phyloP scores from a whole-genome alignment of 2,329 filamentous ascomycete species.

The Madurella fahalii region DNA sequence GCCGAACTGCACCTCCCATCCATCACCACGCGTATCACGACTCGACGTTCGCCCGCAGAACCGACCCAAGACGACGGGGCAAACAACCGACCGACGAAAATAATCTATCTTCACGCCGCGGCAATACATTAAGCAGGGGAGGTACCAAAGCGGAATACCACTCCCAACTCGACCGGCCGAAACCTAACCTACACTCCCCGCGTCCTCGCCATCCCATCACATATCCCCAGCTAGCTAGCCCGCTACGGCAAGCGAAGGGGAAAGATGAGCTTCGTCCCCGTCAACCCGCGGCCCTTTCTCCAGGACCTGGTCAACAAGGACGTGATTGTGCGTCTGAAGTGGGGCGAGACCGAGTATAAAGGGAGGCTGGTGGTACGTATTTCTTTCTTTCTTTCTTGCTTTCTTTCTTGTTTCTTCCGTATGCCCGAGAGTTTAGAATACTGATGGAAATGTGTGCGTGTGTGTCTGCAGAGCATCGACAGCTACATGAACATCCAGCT shows the following conservation, averaged over 20 bases:
- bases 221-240: not conserved
- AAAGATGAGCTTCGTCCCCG: slow-evolving; percentile 64
- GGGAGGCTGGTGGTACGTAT: slow-evolving; percentile 60
- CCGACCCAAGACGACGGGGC: too few species aligned
- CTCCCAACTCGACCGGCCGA: too few species aligned
- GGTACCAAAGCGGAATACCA: too few species aligned
- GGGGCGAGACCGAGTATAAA: slow-evolving; percentile 97
- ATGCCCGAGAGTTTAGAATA: not conserved
- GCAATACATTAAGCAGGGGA: too few species aligned
- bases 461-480: slow-evolving; percentile 63
- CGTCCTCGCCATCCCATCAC: not conserved
- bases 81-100: too few species aligned
- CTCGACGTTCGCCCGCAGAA: too few species aligned
- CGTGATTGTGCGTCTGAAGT: slow-evolving; percentile 90
- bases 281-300: slow-evolving; percentile 96
- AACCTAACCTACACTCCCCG: not conserved
- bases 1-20: too few species aligned
- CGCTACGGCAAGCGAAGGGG: not conserved
- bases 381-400: not conserved
- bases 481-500: slow-evolving; percentile 99
- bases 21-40: too few species aligned
- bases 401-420: not conserved
- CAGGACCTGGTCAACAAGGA: slow-evolving; percentile 92
- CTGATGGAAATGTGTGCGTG: not conserved
- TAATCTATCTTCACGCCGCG: too few species aligned